These are phyloP conservation scores for Colletotrichum nymphaeae DNA, from an alignment of 2,329 filamentous ascomycete species.

Conservation along the genomic window DNA sequence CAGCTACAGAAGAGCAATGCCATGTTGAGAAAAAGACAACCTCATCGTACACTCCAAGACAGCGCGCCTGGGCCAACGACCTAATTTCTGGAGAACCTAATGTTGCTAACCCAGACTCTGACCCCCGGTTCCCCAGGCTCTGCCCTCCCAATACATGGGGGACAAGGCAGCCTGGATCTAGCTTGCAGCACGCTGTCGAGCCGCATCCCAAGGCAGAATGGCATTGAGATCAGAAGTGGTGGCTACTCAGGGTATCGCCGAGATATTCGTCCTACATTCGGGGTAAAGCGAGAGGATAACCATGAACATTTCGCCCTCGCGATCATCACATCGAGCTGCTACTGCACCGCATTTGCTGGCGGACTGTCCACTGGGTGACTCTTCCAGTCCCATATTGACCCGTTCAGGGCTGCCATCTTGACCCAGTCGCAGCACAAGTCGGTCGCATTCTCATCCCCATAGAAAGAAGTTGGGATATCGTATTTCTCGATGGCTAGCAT, in stretches of 20 bases:
- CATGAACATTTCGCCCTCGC: too few relatives aligned
- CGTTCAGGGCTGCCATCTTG: slow-evolving; percentile 52
- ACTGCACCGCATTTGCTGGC: background rate
- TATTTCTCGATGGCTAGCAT: slow-evolving; percentile 52
- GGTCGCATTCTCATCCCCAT: slow-evolving; percentile 49
- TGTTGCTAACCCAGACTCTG: background rate
- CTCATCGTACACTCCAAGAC: background rate
- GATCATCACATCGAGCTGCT: background rate
- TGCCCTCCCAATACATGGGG: background rate
- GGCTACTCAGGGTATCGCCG: too few relatives aligned
- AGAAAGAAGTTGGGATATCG: slow-evolving; percentile 52
- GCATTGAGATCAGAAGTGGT: too few relatives aligned
- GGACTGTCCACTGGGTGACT: slow-evolving; percentile 27
- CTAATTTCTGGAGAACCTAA: background rate
- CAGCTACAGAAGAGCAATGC: background rate
- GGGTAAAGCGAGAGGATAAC: too few relatives aligned
- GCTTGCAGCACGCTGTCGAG: background rate
- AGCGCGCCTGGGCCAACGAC: background rate
- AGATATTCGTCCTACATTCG: too few relatives aligned
- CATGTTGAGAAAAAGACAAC: background rate
- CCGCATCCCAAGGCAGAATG: background rate
- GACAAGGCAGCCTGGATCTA: background rate
- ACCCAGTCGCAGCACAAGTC: slow-evolving; percentile 54
- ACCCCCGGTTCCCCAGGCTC: background rate
- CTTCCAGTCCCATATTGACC: slow-evolving; percentile 52